Evolutionary conservation across 2,329 filamentous ascomycete genomes (phyloP).

Genomic region (Arthroderma sp.): DNA sequence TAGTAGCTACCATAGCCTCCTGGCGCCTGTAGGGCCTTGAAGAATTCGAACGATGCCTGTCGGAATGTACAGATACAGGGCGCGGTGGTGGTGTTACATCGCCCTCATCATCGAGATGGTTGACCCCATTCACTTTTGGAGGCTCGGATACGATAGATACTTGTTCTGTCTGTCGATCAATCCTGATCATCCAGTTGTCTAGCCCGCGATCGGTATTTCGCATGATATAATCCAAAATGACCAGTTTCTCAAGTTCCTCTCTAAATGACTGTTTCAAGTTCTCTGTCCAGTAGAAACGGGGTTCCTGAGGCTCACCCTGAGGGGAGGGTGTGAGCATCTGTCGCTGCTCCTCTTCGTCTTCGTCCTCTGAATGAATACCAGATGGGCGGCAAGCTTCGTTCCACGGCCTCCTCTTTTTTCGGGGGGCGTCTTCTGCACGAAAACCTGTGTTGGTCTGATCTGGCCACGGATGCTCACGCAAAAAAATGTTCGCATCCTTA

Average conservation of each 20-base stretch:
- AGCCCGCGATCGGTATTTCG: slow-evolving; percentile 91
- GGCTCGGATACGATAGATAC: slow-evolving; percentile 81
- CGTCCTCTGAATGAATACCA: slow-evolving; percentile 45
- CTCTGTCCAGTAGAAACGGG: slow-evolving; percentile 72
- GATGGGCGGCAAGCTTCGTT: slow-evolving; percentile 67
- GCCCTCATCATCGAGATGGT: slow-evolving; percentile 33
- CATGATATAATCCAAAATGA: slow-evolving; percentile 98
- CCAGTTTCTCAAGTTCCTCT: slow-evolving; percentile 90
- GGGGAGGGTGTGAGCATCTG: slow-evolving; percentile 28
- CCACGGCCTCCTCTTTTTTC: slow-evolving; percentile 60
- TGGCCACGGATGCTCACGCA: slow-evolving; percentile 92
- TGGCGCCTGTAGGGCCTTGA: slow-evolving; percentile 56
- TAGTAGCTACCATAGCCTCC: slow-evolving; percentile 68
- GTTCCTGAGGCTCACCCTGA: slow-evolving; percentile 33
- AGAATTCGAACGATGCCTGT: slow-evolving; percentile 19
- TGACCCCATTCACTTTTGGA: slow-evolving; percentile 46
- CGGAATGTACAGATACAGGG: slow-evolving; percentile 44
- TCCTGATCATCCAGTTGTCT: slow-evolving; percentile 99
- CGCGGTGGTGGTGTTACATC: slow-evolving; percentile 42
- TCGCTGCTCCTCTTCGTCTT: slow-evolving; percentile 44
- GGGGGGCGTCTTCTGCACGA: slow-evolving; percentile 52
- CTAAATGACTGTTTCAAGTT: slow-evolving; percentile 78
- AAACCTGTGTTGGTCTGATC: slow-evolving; percentile 66
- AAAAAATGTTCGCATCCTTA: slow-evolving; percentile 91
- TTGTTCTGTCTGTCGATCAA: slow-evolving; percentile 70